phyloP scores from a whole-genome alignment of 345 rosid genomes.

The Erodium maritimum region DNA sequence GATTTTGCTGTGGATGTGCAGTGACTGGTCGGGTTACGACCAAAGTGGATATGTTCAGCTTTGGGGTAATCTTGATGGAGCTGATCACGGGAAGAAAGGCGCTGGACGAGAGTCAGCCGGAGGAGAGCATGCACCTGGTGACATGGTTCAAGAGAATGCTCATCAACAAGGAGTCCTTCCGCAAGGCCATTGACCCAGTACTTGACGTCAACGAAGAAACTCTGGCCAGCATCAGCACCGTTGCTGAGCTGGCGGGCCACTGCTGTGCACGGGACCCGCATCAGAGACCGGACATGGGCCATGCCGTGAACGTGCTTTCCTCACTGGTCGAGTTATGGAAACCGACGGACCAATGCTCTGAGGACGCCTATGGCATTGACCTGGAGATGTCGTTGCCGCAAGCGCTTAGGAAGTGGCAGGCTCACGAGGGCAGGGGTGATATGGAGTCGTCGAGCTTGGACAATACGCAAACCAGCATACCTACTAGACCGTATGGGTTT shows the following conservation, averaged over 20 bases:
- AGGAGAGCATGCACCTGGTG: constrained; percentile 84
- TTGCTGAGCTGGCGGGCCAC: constrained; percentile 85
- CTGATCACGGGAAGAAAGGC: constrained; percentile 84
- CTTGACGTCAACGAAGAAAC: constrained; percentile 66
- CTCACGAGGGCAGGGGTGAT: constrained; percentile 53
- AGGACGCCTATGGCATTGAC: constrained; percentile 72
- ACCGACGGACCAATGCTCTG: constrained; percentile 51
- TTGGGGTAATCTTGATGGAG: constrained; percentile 91
- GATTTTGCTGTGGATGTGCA: too few relatives aligned
- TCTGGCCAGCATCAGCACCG: constrained; percentile 50
- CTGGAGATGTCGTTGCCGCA: constrained; percentile 86
- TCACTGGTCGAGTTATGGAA: constrained; percentile 77
- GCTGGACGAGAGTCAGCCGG: constrained; percentile 76
- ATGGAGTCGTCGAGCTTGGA: constrained; percentile 55
- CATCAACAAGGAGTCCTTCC: constrained; percentile 54
- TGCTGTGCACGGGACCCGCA: constrained; percentile 81
- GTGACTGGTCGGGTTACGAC: constrained; percentile 92
- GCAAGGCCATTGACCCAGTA: constrained; percentile 51
- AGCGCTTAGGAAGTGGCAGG: constrained; percentile 89
- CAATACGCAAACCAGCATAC: constrained; percentile 75
- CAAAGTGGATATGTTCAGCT: constrained; percentile 78
- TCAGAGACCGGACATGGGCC: constrained; percentile 93
- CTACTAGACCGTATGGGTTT: constrained; percentile 66
- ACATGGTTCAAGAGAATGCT: constrained; percentile 67
- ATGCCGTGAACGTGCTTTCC: constrained; percentile 62